phyloP scores from a whole-genome alignment of 2,329 filamentous ascomycete species.

The Botrytis cinerea region DNA sequence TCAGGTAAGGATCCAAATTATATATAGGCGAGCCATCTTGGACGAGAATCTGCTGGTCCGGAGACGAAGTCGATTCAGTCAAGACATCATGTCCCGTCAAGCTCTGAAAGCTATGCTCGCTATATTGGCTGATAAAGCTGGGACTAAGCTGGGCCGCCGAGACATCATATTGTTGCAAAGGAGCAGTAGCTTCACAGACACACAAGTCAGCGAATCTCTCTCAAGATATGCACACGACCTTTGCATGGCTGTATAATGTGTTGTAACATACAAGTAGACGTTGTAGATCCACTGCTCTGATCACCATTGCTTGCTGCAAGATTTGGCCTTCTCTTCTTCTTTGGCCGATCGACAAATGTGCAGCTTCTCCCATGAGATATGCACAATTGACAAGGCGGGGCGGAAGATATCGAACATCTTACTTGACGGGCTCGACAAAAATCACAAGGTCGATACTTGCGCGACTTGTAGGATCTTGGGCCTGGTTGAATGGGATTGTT shows the following conservation, averaged over 20 bases:
- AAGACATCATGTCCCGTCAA: slow-evolving; percentile 35
- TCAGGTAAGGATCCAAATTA: slow-evolving; percentile 36
- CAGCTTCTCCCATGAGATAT: slow-evolving; percentile 47
- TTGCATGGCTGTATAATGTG: not conserved
- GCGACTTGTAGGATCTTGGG: slow-evolving; percentile 40
- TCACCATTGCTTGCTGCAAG: slow-evolving; percentile 32
- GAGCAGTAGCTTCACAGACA: slow-evolving; percentile 29
- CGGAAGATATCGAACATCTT: slow-evolving; percentile 45
- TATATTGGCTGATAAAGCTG: slow-evolving; percentile 38
- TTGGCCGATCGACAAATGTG: slow-evolving; percentile 48
- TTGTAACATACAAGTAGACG: slow-evolving; percentile 32
- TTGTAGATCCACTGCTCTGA: slow-evolving; percentile 19
- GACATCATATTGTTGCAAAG: slow-evolving; percentile 34
- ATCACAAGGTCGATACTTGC: slow-evolving; percentile 47
- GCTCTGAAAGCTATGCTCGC: slow-evolving; percentile 34
- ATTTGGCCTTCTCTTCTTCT: slow-evolving; percentile 41
- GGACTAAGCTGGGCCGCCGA: slow-evolving; percentile 36
- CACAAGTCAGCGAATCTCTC: slow-evolving; percentile 26
- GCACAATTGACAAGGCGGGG: slow-evolving; percentile 48
- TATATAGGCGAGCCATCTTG: slow-evolving; percentile 38
- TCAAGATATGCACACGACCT: not conserved
- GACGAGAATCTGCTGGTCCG: slow-evolving; percentile 32
- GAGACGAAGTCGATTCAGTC: slow-evolving; percentile 32
- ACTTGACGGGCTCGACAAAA: slow-evolving; percentile 37
- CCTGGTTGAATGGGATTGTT: slow-evolving; percentile 35